Evolutionary conservation across 2,329 filamentous ascomycete genomes (phyloP), one percentile per base, ranked within the genome.

Genomic region (Pseudocercospora fuligena): DNA sequence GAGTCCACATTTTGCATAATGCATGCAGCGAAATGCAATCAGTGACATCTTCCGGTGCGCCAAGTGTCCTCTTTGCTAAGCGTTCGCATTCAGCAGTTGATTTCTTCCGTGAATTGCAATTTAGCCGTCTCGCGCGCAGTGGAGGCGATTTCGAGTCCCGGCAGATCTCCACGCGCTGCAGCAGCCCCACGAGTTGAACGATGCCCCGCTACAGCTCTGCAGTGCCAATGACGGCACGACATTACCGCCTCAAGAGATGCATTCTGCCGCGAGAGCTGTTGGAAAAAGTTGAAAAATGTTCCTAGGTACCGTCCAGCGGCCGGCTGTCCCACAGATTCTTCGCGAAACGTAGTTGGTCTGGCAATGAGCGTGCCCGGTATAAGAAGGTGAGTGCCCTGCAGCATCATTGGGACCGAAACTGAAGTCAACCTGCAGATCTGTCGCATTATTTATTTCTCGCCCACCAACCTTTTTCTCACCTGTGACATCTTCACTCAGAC

Each of bases 351-450:
- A 43, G 40, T 9, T 51, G 21, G 23, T 23, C n/a, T 51, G n/a
- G 14, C 19, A 47, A 66, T 66, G 64, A 66, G 58, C 25, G 47
- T 67, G 62, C 62, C 60, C 60, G 66, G 56, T 66, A 67, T 69
- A 64, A 66, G 54, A 69, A 69, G 67, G 67, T 61, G 40, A 58
- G 51, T 11, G 27, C 27, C 56, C 53, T 54, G 47, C 53, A 6
- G 27, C 49, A 47, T 23, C 21, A 46, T 27, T 54, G 40, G 23
- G 33, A 27, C 23, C 27, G 27, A 56, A 33, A 40, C 64, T 63
- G 53, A 66, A 31, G 27, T 36, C 56, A n/a, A 36, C 36, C n/a
- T 51, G 27, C 58, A 66, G 66, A 66, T 64, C 64, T 36, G 64
- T 64, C 61, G 59, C 66, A 61, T 49, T 69, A 36, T 67, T 70